Evolutionary conservation across 2,329 filamentous ascomycete genomes (phyloP).

Genomic region (Pseudomassariella vexata): DNA sequence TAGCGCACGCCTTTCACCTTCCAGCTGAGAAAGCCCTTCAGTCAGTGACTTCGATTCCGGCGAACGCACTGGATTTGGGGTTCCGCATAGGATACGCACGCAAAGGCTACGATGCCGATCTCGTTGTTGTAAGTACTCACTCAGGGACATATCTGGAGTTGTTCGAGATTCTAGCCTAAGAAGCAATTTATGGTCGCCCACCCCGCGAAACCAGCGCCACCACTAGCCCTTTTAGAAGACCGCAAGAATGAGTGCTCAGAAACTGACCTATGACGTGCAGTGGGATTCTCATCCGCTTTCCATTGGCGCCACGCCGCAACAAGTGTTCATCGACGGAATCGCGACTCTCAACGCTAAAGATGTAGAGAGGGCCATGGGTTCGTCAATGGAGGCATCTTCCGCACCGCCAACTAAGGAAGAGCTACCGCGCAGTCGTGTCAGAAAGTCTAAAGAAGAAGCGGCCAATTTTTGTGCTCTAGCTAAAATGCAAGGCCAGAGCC

Average conservation of each 20-base stretch:
- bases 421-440: slow-evolving; percentile 19
- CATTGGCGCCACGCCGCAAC: slow-evolving; percentile 36
- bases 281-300: slow-evolving; percentile 42
- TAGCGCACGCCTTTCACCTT: slow-evolving; percentile 35
- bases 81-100: slow-evolving; percentile 37
- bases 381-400: slow-evolving; percentile 2
- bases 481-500: slow-evolving; percentile 13
- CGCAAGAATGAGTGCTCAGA: too few species aligned
- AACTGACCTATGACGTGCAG: neutral
- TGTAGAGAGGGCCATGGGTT: slow-evolving; percentile 4
- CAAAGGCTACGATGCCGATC: slow-evolving; percentile 42
- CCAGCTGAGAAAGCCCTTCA: slow-evolving; percentile 33
- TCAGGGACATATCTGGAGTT: too few species aligned
- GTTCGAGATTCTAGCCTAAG: neutral
- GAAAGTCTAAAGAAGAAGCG: slow-evolving; percentile 13
- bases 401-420: neutral
- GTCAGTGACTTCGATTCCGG: slow-evolving; percentile 39
- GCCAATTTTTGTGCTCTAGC: slow-evolving; percentile 19
- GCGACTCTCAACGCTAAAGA: slow-evolving; percentile 4
- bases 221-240: too few species aligned
- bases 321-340: slow-evolving; percentile 43
- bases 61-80: slow-evolving; percentile 33
- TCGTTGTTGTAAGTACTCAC: slow-evolving; percentile 32
- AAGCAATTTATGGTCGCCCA: too few species aligned
- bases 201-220: too few species aligned